phyloP scores from a whole-genome alignment of 1,284 basidiomycete genomes.

The Fistulinella cinereoalba region DNA sequence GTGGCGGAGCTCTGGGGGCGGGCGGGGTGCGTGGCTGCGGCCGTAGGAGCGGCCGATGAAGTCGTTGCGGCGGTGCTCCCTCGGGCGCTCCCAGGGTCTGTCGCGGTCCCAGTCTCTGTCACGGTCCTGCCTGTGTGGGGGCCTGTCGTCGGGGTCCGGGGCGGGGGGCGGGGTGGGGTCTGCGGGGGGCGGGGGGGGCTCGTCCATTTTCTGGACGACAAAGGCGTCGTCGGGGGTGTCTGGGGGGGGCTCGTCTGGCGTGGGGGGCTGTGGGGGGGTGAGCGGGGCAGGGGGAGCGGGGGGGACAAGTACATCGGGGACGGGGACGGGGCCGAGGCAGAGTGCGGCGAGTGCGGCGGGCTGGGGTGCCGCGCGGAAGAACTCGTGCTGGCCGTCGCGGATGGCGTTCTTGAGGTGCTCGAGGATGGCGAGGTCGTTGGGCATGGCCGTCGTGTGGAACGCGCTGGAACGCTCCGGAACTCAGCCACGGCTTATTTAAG shows the following conservation, averaged over 20 bases:
- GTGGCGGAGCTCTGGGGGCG: conserved; percentile 42
- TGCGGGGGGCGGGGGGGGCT: too few species aligned
- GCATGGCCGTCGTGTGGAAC: too few species aligned
- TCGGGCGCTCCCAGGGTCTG: conserved; percentile 22
- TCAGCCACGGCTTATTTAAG: conserved; percentile 21
- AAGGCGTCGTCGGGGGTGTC: too few species aligned
- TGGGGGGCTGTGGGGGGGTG: too few species aligned
- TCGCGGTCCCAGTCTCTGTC: conserved; percentile 37
- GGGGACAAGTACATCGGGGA: too few species aligned
- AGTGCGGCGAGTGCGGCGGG: conserved; percentile 60
- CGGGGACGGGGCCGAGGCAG: conserved; percentile 49
- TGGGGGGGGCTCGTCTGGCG: too few species aligned
- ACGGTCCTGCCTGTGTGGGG: conserved; percentile 35
- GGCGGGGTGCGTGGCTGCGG: conserved; percentile 39
- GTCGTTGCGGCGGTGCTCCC: conserved; percentile 34
- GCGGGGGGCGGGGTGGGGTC: conserved; percentile 3
- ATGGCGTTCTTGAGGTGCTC: conserved; percentile 70
- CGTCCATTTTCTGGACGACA: too few species aligned
- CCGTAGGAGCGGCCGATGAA: conserved; percentile 38
- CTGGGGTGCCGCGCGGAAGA: conserved; percentile 61
- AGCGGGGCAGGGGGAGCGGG: too few species aligned
- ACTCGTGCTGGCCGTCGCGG: conserved; percentile 65
- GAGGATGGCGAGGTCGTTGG: conserved; percentile 65
- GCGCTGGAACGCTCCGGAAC: conserved; percentile 29
- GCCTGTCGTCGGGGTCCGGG: conserved; percentile 12